phyloP scores from a whole-genome alignment of 2,329 filamentous ascomycete genomes.

The Diaporthe sp. region DNA sequence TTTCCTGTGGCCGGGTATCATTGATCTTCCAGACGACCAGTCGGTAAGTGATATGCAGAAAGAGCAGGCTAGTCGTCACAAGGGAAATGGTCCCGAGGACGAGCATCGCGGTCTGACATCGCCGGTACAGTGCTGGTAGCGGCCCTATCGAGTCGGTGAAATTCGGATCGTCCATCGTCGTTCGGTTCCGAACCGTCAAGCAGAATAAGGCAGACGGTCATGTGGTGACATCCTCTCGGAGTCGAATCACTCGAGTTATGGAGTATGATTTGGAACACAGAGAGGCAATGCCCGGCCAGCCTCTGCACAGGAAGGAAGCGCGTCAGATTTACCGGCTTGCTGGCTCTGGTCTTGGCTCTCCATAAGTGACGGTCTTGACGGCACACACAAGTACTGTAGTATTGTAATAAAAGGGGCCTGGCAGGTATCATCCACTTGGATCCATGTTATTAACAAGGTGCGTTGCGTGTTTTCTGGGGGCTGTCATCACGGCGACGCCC shows the following conservation, averaged over 20 bases:
- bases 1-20: slow-evolving; percentile 25
- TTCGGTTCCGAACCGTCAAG: slow-evolving; percentile 3
- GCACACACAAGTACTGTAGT: slow-evolving; percentile 8
- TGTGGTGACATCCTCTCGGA: slow-evolving; percentile 9
- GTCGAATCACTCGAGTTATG: slow-evolving; percentile 14
- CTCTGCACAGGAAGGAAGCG: background rate
- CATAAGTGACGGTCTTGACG: slow-evolving; percentile 6
- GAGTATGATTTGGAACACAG: background rate
- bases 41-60: slow-evolving; percentile 48
- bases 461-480: slow-evolving; percentile 7
- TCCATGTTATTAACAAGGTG: slow-evolving; percentile 12
- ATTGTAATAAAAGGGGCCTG: slow-evolving; percentile 31
- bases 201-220: background rate
- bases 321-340: background rate
- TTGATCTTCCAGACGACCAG: slow-evolving; percentile 46
- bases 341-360: background rate
- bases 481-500: background rate
- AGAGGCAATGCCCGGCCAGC: no score
- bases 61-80: slow-evolving; percentile 41
- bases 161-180: slow-evolving; percentile 15
- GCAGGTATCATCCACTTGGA: slow-evolving; percentile 30
- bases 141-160: slow-evolving; percentile 41
- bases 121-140: slow-evolving; percentile 43
- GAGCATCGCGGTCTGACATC: slow-evolving; percentile 43
- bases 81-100: slow-evolving; percentile 45